Evolutionary conservation across 164 flowering plant genomes (phyloP).

Genomic region (Stephania japonica): DNA sequence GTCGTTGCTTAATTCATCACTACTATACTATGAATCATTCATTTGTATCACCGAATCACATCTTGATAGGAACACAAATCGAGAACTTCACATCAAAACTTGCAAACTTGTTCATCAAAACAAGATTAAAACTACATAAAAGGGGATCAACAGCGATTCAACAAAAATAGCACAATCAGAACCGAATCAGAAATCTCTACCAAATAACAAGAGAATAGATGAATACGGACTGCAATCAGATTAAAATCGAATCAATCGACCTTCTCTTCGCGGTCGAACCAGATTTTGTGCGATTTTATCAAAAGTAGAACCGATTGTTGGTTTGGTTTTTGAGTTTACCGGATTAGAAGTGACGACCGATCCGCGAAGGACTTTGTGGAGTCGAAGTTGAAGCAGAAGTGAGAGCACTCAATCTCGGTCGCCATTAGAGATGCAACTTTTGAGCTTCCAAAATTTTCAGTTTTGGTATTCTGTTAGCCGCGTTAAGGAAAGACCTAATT

Average conservation of each 20-base stretch:
- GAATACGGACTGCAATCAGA: too few relatives aligned
- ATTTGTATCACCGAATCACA: too few relatives aligned
- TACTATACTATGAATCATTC: too few relatives aligned
- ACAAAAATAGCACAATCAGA: neutral
- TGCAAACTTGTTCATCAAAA: neutral
- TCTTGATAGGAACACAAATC: too few relatives aligned
- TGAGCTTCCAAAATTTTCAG: neutral
- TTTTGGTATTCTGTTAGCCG: too few relatives aligned
- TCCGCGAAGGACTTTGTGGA: neutral
- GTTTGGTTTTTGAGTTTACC: neutral
- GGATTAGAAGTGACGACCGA: neutral
- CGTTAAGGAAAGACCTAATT: too few relatives aligned
- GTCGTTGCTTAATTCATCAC: too few relatives aligned
- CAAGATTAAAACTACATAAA: neutral
- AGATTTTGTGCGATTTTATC: neutral
- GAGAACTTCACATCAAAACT: neutral
- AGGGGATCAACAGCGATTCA: neutral
- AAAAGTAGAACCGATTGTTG: neutral
- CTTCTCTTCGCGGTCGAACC: neutral
- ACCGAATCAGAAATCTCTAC: neutral
- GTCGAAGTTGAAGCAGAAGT: neutral
- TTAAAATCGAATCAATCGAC: too few relatives aligned
- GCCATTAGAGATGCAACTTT: neutral
- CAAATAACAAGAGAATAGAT: neutral
- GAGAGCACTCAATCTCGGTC: neutral